Conservation (phyloP, 2,329 filamentous ascomycete species). For the Penicillium sp. region DNA sequence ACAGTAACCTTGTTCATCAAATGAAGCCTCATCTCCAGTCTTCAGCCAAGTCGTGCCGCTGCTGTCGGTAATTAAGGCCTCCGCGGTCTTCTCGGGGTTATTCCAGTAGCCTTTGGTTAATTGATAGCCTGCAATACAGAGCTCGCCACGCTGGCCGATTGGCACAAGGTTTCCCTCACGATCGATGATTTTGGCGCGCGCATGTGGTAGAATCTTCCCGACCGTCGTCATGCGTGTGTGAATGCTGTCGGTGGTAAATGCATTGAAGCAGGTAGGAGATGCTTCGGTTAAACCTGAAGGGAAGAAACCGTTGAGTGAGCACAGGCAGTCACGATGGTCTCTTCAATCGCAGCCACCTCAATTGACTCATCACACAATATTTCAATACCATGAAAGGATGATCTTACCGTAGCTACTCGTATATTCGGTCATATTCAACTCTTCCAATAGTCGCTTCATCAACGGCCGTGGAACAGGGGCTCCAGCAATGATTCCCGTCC, state of each 20-base stretch:
- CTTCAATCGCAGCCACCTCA: too few species aligned
- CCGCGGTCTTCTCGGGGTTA: constrained; percentile 68
- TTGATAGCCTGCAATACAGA: constrained; percentile 74
- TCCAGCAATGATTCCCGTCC: constrained; percentile 74
- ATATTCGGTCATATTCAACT: constrained; percentile 70
- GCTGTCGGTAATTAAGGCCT: constrained; percentile 63
- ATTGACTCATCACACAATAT: too few species aligned
- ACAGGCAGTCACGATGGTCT: background rate
- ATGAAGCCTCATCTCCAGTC: constrained; percentile 55
- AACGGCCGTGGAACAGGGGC: constrained; percentile 68
- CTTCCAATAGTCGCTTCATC: constrained; percentile 65
- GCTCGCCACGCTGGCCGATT: constrained; percentile 62
- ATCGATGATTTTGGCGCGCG: constrained; percentile 71
- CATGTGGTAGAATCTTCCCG: constrained; percentile 69
- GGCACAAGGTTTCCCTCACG: constrained; percentile 57
- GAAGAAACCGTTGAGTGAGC: background rate
- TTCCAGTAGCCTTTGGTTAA: constrained; percentile 57
- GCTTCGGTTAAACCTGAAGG: constrained; percentile 63
- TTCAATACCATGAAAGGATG: background rate
- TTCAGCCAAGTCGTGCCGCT: constrained; percentile 55
- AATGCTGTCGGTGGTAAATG: constrained; percentile 66
- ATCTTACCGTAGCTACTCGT: constrained; percentile 54
- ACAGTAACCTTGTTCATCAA: constrained; percentile 58
- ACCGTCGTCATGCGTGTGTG: constrained; percentile 64
- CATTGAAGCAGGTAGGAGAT: constrained; percentile 74